Percentiles rank a stretch among this genome's conserved stretches.
These are phyloP conservation scores for Gnomoniopsis sp. DNA, from an alignment of 2,329 filamentous ascomycete genomes.

Conservation along the genomic window DNA sequence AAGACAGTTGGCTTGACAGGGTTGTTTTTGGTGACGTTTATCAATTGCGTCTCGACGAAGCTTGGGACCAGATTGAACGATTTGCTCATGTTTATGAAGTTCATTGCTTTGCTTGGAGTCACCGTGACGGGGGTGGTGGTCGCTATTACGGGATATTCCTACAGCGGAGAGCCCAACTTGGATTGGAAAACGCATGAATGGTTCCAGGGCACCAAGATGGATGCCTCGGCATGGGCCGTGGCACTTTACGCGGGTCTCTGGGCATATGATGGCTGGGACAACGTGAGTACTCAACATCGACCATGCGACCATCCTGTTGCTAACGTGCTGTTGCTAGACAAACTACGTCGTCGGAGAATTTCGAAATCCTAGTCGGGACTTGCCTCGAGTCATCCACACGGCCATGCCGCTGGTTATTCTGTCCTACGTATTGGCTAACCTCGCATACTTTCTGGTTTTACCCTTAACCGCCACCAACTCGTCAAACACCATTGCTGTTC, in stretches of 20 bases:
- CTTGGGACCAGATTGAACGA: slow-evolving; percentile 86
- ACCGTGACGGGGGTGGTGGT: slow-evolving; percentile 87
- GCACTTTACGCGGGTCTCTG: slow-evolving; percentile 93
- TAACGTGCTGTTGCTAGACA: slow-evolving; percentile 52
- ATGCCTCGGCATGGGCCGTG: slow-evolving; percentile 85
- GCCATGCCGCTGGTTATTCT: slow-evolving; percentile 92
- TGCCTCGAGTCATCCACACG: slow-evolving; percentile 92
- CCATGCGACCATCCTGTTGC: neutral
- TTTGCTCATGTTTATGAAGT: slow-evolving; percentile 95
- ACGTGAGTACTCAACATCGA: slow-evolving; percentile 58
- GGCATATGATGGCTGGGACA: slow-evolving; percentile 99
- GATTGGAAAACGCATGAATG: slow-evolving; percentile 87
- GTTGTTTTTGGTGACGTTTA: slow-evolving; percentile 69
- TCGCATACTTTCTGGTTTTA: slow-evolving; percentile 92
- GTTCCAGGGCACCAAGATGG: slow-evolving; percentile 81
- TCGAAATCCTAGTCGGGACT: slow-evolving; percentile 82
- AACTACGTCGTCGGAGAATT: slow-evolving; percentile 99
- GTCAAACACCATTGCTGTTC: slow-evolving; percentile 92
- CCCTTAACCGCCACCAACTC: slow-evolving; percentile 76
- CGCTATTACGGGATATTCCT: slow-evolving; percentile 78
- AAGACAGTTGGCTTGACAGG: slow-evolving; percentile 81
- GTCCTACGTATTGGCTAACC: slow-evolving; percentile 84
- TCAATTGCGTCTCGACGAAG: slow-evolving; percentile 90
- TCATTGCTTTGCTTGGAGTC: slow-evolving; percentile 81
- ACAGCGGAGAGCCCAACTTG: slow-evolving; percentile 67